Conservation (phyloP, 257 asterid genomes). For the Lycium ferocissimum region DNA sequence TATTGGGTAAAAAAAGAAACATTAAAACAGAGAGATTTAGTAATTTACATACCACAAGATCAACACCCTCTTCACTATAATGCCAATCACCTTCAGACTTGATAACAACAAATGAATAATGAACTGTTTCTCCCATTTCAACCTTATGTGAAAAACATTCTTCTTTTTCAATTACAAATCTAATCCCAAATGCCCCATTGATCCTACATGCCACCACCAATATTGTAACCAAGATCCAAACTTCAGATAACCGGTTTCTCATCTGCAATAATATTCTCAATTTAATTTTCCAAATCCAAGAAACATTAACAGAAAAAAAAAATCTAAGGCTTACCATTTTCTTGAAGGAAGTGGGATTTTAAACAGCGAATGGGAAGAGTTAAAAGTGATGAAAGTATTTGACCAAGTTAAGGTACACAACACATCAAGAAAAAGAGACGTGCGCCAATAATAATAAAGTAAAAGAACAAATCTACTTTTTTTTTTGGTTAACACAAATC, state of each 20-base stretch:
- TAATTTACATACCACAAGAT: conserved; percentile 76
- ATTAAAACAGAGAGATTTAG: conserved; percentile 13
- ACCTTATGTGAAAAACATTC: conserved; percentile 96
- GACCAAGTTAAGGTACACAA: neutral
- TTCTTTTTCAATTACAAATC: conserved; percentile 88
- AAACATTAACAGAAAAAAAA: neutral
- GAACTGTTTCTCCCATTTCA: conserved; percentile 86
- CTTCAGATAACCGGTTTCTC: neutral
- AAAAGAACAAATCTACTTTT: neutral
- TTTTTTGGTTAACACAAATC: neutral
- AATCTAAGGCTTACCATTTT: neutral
- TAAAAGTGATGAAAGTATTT: neutral
- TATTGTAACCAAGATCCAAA: conserved; percentile 41
- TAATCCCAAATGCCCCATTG: conserved; percentile 69
- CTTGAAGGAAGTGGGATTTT: neutral
- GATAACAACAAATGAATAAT: conserved; percentile 89
- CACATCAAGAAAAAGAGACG: neutral
- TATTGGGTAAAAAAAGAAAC: neutral
- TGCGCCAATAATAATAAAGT: neutral
- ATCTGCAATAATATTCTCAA: conserved; percentile 9
- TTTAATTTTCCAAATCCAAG: neutral
- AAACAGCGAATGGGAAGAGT: neutral
- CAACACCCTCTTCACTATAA: conserved; percentile 79
- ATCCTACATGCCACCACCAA: conserved; percentile 46
- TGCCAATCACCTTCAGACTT: conserved; percentile 88